These are phyloP conservation scores for Diaporthe vaccinii DNA, from an alignment of 2,329 filamentous ascomycete species.

Conservation along the genomic window DNA sequence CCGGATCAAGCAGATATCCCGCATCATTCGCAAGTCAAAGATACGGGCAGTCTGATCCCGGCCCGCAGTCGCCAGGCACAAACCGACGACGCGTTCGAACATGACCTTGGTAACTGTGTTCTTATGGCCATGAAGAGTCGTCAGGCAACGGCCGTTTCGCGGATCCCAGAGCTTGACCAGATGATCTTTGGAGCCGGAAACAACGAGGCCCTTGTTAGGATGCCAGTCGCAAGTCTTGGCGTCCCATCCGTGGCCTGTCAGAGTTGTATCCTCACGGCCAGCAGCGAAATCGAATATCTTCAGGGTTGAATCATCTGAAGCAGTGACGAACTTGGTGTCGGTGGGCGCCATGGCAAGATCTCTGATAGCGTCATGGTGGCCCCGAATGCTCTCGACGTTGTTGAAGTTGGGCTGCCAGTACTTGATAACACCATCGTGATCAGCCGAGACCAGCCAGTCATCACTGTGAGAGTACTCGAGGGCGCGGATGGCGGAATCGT, in stretches of 20 bases:
- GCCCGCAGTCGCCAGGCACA: constrained; percentile 90
- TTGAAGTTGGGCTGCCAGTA: constrained; percentile 99
- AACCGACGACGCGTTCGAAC: constrained; percentile 88
- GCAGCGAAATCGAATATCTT: constrained; percentile 98
- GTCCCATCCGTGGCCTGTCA: constrained; percentile 98
- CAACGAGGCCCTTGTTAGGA: constrained; percentile 91
- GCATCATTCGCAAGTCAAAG: constrained; percentile 98
- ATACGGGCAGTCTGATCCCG: constrained; percentile 93
- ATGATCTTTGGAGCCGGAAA: constrained; percentile 98
- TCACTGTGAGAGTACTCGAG: constrained; percentile 93
- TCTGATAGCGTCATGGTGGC: constrained; percentile 89
- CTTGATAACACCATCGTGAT: constrained; percentile 95
- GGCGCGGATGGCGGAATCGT: constrained; percentile 88
- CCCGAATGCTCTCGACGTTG: constrained; percentile 95
- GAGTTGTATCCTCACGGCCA: constrained; percentile 83
- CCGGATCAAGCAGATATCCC: constrained; percentile 91
- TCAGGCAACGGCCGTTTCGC: constrained; percentile 88
- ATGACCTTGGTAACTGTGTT: constrained; percentile 94
- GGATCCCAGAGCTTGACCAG: constrained; percentile 98
- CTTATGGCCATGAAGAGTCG: constrained; percentile 95
- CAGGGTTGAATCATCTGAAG: constrained; percentile 91
- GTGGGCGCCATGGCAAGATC: constrained; percentile 95
- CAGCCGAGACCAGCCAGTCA: constrained; percentile 96
- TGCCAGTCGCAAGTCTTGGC: constrained; percentile 98
- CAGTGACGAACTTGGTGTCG: constrained; percentile 95